phyloP scores from a whole-genome alignment of 192 early-diverging fungal species.

The Coemansia sp. region DNA sequence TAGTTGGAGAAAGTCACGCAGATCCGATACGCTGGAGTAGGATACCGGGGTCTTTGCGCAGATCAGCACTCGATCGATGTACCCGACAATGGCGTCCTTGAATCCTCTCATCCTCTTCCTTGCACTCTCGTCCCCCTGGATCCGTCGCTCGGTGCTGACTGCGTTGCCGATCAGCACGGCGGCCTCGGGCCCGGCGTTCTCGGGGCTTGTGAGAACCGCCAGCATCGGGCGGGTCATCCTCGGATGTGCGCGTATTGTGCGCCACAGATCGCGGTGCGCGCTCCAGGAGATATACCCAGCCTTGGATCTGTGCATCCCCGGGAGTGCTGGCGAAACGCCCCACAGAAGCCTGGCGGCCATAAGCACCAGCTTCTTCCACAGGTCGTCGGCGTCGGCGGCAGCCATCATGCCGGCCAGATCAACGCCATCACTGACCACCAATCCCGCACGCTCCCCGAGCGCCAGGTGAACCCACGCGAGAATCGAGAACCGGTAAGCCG shows the following conservation, averaged over 20 bases:
- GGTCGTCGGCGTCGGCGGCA: conserved; percentile 54
- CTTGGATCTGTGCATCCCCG: conserved; percentile 17
- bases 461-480: conserved; percentile 66
- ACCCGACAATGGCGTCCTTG: conserved; percentile 39
- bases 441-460: conserved; percentile 11
- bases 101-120: conserved; percentile 34
- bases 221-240: conserved; percentile 46
- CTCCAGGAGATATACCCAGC: conserved; percentile 36
- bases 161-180: conserved; percentile 66
- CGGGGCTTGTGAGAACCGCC: conserved; percentile 41
- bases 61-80: conserved; percentile 27
- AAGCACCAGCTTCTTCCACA: conserved; percentile 56
- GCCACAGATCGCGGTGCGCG: conserved; percentile 43
- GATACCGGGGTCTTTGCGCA: conserved; percentile 23
- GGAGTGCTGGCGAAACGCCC: conserved; percentile 58
- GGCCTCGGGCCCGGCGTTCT: conserved; percentile 46
- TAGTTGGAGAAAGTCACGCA: conserved; percentile 62
- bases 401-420: no score
- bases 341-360: conserved; percentile 58
- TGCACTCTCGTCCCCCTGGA: conserved; percentile 34
- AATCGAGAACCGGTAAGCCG: conserved; percentile 61
- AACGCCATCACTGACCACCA: no score
- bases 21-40: conserved; percentile 33
- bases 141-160: conserved; percentile 58
- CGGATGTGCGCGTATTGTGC: conserved; percentile 54